Conservation (phyloP, 371 early-diverging fungal species). For the Syncephalastrum sp. region DNA sequence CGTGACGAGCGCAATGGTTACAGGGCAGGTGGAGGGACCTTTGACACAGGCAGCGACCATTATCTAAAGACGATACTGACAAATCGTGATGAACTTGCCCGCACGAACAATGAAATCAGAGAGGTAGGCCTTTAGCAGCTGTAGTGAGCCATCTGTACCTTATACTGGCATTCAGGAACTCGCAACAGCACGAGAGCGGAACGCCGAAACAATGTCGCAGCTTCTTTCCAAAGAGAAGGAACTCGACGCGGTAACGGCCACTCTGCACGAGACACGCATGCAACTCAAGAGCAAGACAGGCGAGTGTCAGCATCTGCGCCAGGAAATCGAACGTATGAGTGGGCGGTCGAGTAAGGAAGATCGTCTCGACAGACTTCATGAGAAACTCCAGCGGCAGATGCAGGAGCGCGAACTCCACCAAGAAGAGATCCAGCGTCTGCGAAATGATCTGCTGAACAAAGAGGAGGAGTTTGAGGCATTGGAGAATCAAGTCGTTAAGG, state of each 20-base stretch:
- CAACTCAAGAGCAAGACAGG: conserved; percentile 24
- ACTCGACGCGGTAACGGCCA: conserved; percentile 23
- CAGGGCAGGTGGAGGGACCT: neutral
- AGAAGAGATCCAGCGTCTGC: conserved; percentile 15
- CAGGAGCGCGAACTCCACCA: conserved; percentile 25
- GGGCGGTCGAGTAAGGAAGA: conserved; percentile 12
- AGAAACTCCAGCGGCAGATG: conserved; percentile 15
- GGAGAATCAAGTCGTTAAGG: conserved; percentile 36
- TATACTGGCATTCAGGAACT: conserved; percentile 15
- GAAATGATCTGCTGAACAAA: conserved; percentile 24
- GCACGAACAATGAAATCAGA: conserved; percentile 22
- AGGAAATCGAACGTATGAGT: conserved; percentile 18
- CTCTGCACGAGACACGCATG: conserved; percentile 29
- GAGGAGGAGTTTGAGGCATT: conserved; percentile 33
- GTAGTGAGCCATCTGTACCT: neutral
- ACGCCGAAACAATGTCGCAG: conserved; percentile 26
- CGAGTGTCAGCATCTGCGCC: conserved; percentile 24
- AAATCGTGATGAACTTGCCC: conserved; percentile 25
- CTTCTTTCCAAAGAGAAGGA: conserved; percentile 32
- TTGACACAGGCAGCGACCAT: conserved; percentile 12
- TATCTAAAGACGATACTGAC: conserved; percentile 25
- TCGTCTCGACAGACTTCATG: conserved; percentile 1
- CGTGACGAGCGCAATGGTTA: conserved; percentile 7
- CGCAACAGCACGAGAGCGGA: conserved; percentile 24
- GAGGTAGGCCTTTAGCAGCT: conserved; percentile 16